These are phyloP conservation scores for Galerina marginata DNA, from an alignment of 768 basidiomycete species.

Conservation along the genomic window DNA sequence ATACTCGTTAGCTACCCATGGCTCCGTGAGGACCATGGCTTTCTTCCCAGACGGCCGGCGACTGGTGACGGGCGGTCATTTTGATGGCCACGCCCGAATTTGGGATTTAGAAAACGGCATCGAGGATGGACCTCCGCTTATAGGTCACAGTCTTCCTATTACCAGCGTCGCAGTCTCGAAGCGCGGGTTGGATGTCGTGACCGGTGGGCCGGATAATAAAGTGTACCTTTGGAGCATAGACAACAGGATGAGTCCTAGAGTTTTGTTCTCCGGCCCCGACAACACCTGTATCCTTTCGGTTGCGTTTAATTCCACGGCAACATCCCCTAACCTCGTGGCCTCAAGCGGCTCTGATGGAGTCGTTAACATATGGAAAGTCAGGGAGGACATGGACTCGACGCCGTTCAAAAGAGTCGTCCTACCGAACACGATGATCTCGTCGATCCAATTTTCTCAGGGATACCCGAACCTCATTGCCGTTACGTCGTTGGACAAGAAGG, in stretches of 20 bases:
- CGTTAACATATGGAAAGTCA: constrained; percentile 7
- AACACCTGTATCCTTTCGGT: neutral
- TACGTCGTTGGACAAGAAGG: constrained; percentile 7
- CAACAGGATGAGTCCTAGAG: neutral
- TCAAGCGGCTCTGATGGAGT: constrained; percentile 10
- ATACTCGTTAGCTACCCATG: neutral
- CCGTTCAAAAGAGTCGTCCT: neutral
- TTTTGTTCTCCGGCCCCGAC: neutral
- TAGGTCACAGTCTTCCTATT: neutral
- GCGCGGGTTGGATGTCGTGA: constrained; percentile 7
- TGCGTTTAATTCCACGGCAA: neutral
- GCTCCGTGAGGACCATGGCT: neutral
- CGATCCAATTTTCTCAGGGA: constrained; percentile 6
- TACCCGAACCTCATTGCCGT: constrained; percentile 3
- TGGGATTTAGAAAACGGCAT: constrained; percentile 7
- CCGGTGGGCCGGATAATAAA: constrained; percentile 6
- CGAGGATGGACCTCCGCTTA: constrained; percentile 8
- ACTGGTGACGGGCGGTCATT: constrained; percentile 14
- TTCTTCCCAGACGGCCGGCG: constrained; percentile 18
- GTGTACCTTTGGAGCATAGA: constrained; percentile 6
- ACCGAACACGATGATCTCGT: neutral
- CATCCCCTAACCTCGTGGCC: constrained; percentile 2
- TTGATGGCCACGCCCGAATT: constrained; percentile 5
- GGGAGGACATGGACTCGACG: neutral
- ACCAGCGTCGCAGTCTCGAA: constrained; percentile 12